Percentiles rank a stretch among this genome's conserved stretches.
Evolutionary conservation across 306 rosid species (phyloP).

Genomic region (Dicorynia guianensis): DNA sequence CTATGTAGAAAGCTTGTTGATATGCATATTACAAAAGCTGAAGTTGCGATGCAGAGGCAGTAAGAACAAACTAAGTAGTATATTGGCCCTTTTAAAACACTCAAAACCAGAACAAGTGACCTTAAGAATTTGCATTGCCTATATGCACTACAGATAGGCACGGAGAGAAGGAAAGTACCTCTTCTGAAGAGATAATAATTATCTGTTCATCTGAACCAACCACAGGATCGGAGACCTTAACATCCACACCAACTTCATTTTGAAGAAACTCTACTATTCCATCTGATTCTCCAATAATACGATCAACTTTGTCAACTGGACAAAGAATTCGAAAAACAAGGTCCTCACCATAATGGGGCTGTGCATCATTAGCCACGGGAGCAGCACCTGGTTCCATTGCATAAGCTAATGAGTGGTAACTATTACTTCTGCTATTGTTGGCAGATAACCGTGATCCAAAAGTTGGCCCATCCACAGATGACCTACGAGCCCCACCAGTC

Average conservation of each 20-base stretch:
- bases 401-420: slow-evolving; percentile 62
- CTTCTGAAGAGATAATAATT: slow-evolving; percentile 84
- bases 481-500: slow-evolving; percentile 64
- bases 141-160: slow-evolving; percentile 23
- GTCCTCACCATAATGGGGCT: slow-evolving; percentile 72
- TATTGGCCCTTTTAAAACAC: slow-evolving; percentile 19
- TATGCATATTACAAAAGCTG: slow-evolving; percentile 18
- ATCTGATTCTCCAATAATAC: slow-evolving; percentile 80
- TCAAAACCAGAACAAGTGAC: slow-evolving; percentile 23
- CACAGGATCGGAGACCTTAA: slow-evolving; percentile 71
- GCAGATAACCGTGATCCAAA: slow-evolving; percentile 69
- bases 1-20: slow-evolving; percentile 28
- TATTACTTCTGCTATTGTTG: slow-evolving; percentile 64
- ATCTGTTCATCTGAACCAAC: slow-evolving; percentile 86
- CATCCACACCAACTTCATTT: slow-evolving; percentile 88
- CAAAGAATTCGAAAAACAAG: slow-evolving; percentile 91
- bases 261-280: slow-evolving; percentile 87
- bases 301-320: slow-evolving; percentile 78
- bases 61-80: slow-evolving; percentile 8
- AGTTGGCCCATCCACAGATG: slow-evolving; percentile 68
- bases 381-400: slow-evolving; percentile 64
- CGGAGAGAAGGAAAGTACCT: slow-evolving; percentile 63
- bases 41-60: slow-evolving; percentile 31
- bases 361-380: slow-evolving; percentile 62
- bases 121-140: slow-evolving; percentile 17